Evolutionary conservation across 2,329 filamentous ascomycete genomes (phyloP).

Genomic region (Alternaria angustiovoidea): DNA sequence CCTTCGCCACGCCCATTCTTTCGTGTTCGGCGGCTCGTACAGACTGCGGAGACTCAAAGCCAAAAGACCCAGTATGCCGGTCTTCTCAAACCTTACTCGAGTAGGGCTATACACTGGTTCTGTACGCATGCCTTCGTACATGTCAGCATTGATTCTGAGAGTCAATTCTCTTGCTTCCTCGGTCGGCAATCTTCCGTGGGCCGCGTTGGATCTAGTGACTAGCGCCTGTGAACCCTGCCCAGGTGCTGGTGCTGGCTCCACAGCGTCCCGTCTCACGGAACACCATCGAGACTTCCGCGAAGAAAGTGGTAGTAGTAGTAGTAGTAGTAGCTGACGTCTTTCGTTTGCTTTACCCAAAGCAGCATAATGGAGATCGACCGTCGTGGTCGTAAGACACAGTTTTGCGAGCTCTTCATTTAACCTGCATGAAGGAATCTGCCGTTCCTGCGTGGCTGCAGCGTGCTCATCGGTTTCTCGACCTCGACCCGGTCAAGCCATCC

Average conservation of each 20-base stretch:
- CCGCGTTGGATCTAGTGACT: neutral
- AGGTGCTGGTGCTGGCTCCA: neutral
- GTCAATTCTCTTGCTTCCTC: neutral
- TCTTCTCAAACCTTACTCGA: neutral
- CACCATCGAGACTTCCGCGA: neutral
- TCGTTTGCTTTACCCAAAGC: neutral
- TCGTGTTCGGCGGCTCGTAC: neutral
- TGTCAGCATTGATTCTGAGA: neutral
- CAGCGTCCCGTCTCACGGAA: neutral
- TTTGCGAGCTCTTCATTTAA: neutral
- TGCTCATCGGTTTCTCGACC: neutral
- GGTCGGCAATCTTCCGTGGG: neutral
- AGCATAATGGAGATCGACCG: neutral
- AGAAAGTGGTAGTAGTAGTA: neutral
- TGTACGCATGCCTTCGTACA: neutral
- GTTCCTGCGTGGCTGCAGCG: neutral
- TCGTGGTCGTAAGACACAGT: neutral
- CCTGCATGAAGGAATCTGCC: neutral
- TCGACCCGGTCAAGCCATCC: neutral
- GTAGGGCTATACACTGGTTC: neutral
- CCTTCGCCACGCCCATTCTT: neutral
- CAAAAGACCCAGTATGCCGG: neutral
- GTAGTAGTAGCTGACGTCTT: neutral
- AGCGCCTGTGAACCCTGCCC: neutral
- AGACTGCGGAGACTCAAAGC: neutral